Evolutionary conservation across 139 green algal species (phyloP).

Genomic region (Picochlorum sp.): DNA sequence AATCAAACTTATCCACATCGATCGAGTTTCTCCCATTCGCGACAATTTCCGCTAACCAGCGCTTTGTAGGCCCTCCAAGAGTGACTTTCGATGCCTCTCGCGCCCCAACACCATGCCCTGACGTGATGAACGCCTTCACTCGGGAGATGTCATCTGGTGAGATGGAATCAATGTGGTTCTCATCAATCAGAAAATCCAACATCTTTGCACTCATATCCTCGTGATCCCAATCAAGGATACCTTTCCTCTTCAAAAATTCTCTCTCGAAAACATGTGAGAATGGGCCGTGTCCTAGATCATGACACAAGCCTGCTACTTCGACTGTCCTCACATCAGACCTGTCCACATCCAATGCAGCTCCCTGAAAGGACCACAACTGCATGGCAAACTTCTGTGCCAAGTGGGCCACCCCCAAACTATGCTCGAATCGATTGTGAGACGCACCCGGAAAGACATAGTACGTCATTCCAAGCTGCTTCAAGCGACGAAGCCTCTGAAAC

Average conservation of each 20-base stretch:
- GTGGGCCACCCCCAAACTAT: constrained; percentile 70
- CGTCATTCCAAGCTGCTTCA: constrained; percentile 74
- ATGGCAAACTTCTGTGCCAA: constrained; percentile 33
- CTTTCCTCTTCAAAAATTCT: constrained; percentile 49
- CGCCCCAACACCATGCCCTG: constrained; percentile 11
- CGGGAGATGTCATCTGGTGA: constrained; percentile 19
- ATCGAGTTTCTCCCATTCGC: constrained; percentile 66
- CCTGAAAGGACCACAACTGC: constrained; percentile 34
- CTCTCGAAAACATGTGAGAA: constrained; percentile 86
- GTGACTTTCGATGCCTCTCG: neutral
- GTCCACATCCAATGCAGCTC: constrained; percentile 44
- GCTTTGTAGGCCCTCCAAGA: constrained; percentile 7
- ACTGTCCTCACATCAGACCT: constrained; percentile 44
- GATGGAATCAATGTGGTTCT: constrained; percentile 26
- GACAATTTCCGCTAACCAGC: constrained; percentile 73
- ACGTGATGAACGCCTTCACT: constrained; percentile 27
- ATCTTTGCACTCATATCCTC: constrained; percentile 61
- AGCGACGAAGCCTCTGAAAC: constrained; percentile 72
- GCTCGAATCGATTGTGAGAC: constrained; percentile 74
- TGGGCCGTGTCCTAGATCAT: constrained; percentile 90
- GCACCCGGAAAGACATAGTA: constrained; percentile 44
- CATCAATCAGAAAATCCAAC: constrained; percentile 55
- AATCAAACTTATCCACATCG: constrained; percentile 82
- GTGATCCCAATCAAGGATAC: constrained; percentile 50
- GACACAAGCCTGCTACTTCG: constrained; percentile 63